Evolutionary conservation across 2,329 filamentous ascomycete genomes (phyloP), one percentile per base, ranked within the genome.

Genomic region (Xylariaceae sp.): DNA sequence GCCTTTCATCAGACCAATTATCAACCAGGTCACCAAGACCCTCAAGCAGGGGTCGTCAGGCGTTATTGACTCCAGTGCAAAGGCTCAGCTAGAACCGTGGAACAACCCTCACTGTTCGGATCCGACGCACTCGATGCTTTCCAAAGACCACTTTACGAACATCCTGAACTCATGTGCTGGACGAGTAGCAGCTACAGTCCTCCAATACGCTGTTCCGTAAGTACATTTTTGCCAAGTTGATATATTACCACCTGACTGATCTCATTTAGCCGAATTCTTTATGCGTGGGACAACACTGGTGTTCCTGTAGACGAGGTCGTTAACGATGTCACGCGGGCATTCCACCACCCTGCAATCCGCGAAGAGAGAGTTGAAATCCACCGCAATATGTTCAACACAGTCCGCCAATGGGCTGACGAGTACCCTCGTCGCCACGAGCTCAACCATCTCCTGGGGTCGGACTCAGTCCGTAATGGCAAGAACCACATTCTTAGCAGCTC

Each of bases 1-100:
- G 1, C 93, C 93, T 0, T 97, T 94, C 63, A 78, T 98, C 47
- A 81, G 89, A 42, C 93, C 93, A 9, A 85, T 98, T 60, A 96
- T 98, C 64, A 85, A 84, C 39, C 80, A 86, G 39, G 89, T 91
- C 4, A 91, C 89, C 17, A 83, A 90, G 57, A 79, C 81, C 26
- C 73, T 98, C 19, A 95, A 97, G 67, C 78, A 84, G 18, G 91
- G 93, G 3, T 95, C 89, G 9, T 85, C 86, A 1, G 78, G 80
- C 17, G 72, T 84, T 54, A 81, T 84, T 52, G 71, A 69, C 45
- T 76, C 85, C 37, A 87, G 83, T 49, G 82, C 83, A 42, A 78
- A 86, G 45, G 79, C 83, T 44, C 87, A 91, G 66, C 79, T 83
- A 39, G 87, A 89, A 63, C 85, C 85, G 4, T 93, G 87, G 87